These are phyloP conservation scores for Saururus chinensis DNA, from an alignment of 164 flowering plant species.

Conservation along the genomic window DNA sequence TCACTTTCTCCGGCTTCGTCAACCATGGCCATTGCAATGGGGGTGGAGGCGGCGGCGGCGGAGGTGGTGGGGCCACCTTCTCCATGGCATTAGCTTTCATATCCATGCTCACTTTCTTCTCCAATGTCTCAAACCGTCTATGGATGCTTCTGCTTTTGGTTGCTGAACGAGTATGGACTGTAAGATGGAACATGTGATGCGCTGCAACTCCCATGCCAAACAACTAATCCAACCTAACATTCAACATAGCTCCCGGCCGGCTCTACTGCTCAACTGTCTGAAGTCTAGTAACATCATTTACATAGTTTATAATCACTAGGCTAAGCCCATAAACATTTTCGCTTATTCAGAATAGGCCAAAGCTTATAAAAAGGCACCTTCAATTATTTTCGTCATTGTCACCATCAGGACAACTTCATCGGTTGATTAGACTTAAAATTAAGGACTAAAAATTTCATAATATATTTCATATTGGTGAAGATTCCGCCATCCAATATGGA, in stretches of 20 bases:
- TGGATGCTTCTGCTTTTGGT: neutral
- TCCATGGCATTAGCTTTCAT: neutral
- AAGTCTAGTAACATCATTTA: too few species aligned
- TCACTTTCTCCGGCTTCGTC: constrained; percentile 1
- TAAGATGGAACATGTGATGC: neutral
- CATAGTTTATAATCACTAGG: too few species aligned
- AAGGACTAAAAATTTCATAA: too few species aligned
- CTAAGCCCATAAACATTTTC: neutral
- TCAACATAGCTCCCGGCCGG: constrained; percentile 13
- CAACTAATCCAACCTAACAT: constrained; percentile 43
- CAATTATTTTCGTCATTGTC: neutral
- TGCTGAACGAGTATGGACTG: neutral
- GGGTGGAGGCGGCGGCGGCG: constrained; percentile 25
- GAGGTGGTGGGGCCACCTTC: constrained; percentile 3
- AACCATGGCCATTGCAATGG: constrained; percentile 19
- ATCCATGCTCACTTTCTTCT: constrained; percentile 11
- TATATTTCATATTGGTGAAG: too few species aligned
- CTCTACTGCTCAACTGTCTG: neutral
- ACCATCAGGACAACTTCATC: neutral
- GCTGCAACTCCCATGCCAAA: neutral
- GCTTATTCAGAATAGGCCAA: neutral
- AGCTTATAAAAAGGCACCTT: neutral
- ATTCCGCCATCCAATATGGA: too few species aligned
- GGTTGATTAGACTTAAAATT: too few species aligned
- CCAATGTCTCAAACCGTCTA: too few species aligned